A percentile compares a stretch with the other conserved stretches of the same genome.
Evolutionary conservation across 345 rosid genomes (phyloP).

Genomic region (Eucalyptus cladocalyx): DNA sequence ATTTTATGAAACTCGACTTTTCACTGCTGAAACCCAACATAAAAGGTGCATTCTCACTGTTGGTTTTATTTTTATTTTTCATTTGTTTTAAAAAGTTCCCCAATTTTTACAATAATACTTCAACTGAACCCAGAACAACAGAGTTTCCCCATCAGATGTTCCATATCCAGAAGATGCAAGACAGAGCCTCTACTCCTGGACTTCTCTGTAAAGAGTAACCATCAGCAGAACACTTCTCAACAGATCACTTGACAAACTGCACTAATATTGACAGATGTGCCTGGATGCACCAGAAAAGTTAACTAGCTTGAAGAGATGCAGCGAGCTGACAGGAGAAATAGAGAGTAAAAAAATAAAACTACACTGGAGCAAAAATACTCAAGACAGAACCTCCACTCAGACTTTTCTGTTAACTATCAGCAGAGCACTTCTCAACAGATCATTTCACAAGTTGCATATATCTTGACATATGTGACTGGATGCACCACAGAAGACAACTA

Average conservation of each 20-base stretch:
- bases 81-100: not conserved
- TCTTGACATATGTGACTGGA: not conserved
- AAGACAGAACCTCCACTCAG: not conserved
- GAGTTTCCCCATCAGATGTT: not conserved
- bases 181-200: not conserved
- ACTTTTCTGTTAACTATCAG: not conserved
- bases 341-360: not conserved
- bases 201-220: not conserved
- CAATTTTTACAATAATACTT: not conserved
- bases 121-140: not conserved
- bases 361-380: not conserved
- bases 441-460: not conserved
- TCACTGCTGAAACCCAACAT: not conserved
- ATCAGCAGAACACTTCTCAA: not conserved
- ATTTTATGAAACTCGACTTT: not conserved
- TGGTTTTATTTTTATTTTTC: not conserved
- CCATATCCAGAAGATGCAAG: not conserved
- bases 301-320: not conserved
- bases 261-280: not conserved
- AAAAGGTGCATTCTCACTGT: not conserved
- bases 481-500: not conserved
- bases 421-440: not conserved
- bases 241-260: not conserved
- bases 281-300: not conserved
- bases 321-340: not conserved